Evolutionary conservation across 495 filamentous ascomycete genomes (phyloP).

Genomic region (Aspergillus hancockii): DNA sequence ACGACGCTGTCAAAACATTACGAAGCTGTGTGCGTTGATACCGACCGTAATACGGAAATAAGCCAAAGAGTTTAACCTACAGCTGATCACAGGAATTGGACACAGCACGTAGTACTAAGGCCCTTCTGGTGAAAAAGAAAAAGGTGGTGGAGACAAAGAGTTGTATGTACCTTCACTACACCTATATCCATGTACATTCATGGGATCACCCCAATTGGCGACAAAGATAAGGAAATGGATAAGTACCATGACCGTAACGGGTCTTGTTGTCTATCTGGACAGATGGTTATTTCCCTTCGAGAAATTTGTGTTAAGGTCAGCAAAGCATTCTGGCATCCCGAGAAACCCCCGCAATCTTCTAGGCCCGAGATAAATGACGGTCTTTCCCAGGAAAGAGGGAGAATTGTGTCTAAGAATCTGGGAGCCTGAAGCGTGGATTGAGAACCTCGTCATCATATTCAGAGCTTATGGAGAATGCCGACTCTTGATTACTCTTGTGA

Average conservation of each 20-base stretch:
- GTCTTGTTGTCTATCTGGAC: not conserved
- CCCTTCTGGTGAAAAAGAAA: constrained; percentile 1
- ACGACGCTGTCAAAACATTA: constrained; percentile 12
- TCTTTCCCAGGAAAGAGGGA: constrained; percentile 3
- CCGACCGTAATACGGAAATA: not conserved
- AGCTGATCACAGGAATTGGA: not conserved
- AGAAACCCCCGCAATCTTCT: not conserved
- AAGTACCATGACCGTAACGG: not conserved
- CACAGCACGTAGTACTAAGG: not conserved
- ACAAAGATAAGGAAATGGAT: no score
- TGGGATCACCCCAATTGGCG: not conserved
- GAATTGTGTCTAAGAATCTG: constrained; percentile 9
- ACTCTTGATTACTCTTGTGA: constrained; percentile 10
- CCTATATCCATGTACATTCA: no score
- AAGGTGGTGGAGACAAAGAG: constrained; percentile 18
- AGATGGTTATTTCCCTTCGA: not conserved
- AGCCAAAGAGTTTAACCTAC: not conserved
- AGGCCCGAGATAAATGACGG: not conserved
- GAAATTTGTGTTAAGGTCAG: not conserved
- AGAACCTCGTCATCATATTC: constrained; percentile 13
- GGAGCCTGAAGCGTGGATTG: constrained; percentile 18
- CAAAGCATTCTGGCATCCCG: not conserved
- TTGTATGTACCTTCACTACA: not conserved
- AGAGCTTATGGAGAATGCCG: not conserved
- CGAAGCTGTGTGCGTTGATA: not conserved